Conservation (phyloP, 164 flowering plant genomes). For the Dillenia suffruticosa region DNA sequence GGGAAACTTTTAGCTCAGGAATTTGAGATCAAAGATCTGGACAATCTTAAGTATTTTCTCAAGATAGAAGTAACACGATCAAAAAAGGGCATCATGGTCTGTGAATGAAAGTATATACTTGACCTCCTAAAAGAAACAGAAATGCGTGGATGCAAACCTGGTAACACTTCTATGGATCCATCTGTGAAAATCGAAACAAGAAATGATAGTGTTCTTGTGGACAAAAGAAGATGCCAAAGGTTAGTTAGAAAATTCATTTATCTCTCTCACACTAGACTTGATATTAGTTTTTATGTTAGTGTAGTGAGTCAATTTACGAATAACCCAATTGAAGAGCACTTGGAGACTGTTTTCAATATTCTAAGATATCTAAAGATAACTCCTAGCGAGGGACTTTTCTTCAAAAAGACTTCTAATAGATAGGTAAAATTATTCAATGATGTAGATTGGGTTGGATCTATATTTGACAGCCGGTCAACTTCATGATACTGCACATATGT, state of each 20-base stretch:
- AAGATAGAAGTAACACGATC: constrained; percentile 10
- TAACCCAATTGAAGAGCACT: background rate
- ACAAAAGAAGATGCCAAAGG: constrained; percentile 2
- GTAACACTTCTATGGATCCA: constrained; percentile 5
- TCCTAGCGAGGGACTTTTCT: no score
- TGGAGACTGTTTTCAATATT: no score
- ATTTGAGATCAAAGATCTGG: constrained; percentile 15
- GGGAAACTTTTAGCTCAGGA: background rate
- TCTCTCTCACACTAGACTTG: constrained; percentile 10
- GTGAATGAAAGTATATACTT: constrained; percentile 9
- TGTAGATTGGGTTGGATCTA: no score
- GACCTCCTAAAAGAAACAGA: constrained; percentile 9
- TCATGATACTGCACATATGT: no score
- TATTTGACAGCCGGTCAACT: no score
- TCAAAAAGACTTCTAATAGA: no score
- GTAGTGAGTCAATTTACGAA: constrained; percentile 13
- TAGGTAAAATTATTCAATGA: no score
- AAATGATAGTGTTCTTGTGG: background rate
- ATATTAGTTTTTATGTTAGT: constrained; percentile 6
- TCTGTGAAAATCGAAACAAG: background rate
- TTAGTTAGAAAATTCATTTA: constrained; percentile 14
- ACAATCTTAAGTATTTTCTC: constrained; percentile 10
- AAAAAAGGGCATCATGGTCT: constrained; percentile 1
- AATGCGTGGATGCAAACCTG: constrained; percentile 6
- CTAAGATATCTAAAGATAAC: no score